Conservation (phyloP, 257 asterid species). For the Nicotiana otophora region DNA sequence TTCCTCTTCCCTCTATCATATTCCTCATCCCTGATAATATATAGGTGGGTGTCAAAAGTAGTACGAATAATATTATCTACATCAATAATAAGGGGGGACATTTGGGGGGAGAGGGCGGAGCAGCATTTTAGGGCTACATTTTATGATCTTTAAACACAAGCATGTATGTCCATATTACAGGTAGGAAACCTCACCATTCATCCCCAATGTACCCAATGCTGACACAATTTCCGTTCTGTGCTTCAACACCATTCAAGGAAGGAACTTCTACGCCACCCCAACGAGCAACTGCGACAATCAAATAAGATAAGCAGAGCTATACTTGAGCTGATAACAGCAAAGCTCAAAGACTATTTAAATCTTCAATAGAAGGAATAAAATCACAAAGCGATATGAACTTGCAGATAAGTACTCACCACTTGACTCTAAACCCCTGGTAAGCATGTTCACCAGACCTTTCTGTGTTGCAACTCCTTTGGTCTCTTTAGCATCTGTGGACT, state of each 20-base stretch:
- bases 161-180: not conserved
- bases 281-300: slow-evolving; percentile 55
- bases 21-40: slow-evolving; percentile 76
- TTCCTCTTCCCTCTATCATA: slow-evolving; percentile 91
- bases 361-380: not conserved
- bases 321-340: not conserved
- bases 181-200: slow-evolving; percentile 61
- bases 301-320: slow-evolving; percentile 11
- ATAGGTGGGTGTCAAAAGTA: not conserved
- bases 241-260: slow-evolving; percentile 23
- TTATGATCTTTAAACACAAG: not conserved
- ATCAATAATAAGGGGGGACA: not conserved
- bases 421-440: slow-evolving; percentile 61
- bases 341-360: not conserved
- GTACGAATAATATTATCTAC: not conserved
- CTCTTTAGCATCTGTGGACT: slow-evolving; percentile 18
- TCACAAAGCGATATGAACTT: not conserved
- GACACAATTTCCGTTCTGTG: slow-evolving; percentile 20
- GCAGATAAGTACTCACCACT: slow-evolving; percentile 35
- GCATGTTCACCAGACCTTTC: slow-evolving; percentile 41
- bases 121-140: not conserved
- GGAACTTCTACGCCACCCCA: slow-evolving; percentile 61
- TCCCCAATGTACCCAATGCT: slow-evolving; percentile 77
- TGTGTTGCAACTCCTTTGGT: slow-evolving; percentile 19
- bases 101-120: not conserved